phyloP scores from a whole-genome alignment of 176 grass and related monocot genomes.

The Pharus latifolius region DNA sequence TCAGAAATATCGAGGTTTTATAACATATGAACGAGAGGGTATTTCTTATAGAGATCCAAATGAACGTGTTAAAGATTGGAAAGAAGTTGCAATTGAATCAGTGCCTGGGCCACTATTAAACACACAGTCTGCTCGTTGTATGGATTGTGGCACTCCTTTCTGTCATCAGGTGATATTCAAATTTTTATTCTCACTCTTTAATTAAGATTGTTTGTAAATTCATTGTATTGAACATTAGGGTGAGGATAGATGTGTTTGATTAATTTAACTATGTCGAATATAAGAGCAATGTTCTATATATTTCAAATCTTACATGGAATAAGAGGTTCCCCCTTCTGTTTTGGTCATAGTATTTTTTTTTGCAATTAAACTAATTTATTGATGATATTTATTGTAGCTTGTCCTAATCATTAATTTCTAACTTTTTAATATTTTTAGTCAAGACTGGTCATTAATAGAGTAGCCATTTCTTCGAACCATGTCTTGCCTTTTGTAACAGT shows the following conservation, averaged over 20 bases:
- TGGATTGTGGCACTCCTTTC: conserved; percentile 99
- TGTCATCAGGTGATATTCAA: conserved; percentile 77
- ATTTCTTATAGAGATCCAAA: conserved; percentile 82
- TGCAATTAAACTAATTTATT: not conserved
- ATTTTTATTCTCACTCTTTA: not conserved
- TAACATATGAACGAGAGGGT: conserved; percentile 70
- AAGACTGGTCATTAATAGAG: not conserved
- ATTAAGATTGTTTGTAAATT: not conserved
- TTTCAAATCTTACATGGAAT: not conserved
- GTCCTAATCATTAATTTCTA: not conserved
- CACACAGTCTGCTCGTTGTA: conserved; percentile 96
- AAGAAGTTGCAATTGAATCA: conserved; percentile 88
- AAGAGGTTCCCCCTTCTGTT: not conserved
- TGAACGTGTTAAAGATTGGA: conserved; percentile 66
- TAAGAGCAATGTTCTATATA: not conserved
- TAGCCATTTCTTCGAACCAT: not conserved
- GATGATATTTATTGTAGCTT: not conserved
- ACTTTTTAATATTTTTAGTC: not conserved
- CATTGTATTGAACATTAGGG: not conserved
- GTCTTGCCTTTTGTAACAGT: not conserved
- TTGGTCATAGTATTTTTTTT: too few relatives aligned
- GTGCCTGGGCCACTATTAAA: conserved; percentile 72
- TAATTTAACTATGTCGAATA: conserved; percentile 1
- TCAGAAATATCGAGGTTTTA: conserved; percentile 74
- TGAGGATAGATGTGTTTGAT: not conserved